Evolutionary conservation across 2,329 filamentous ascomycete genomes (phyloP).

Genomic region (Mollisiaceae sp.): DNA sequence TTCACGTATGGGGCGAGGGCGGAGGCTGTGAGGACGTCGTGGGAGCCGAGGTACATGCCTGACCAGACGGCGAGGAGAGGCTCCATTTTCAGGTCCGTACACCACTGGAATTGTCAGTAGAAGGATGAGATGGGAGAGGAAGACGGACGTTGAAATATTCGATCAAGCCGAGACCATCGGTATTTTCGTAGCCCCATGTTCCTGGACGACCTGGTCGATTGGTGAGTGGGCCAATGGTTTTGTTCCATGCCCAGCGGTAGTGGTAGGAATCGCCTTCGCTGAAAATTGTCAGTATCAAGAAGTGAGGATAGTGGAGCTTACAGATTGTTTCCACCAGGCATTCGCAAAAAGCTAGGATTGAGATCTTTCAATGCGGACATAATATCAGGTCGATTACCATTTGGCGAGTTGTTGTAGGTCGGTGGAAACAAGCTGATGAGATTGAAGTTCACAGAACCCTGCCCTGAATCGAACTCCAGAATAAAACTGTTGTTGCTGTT

Average conservation of each 20-base stretch:
- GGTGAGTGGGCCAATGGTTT: slow-evolving; percentile 47
- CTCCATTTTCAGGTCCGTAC: slow-evolving; percentile 52
- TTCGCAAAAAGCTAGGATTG: slow-evolving; percentile 63
- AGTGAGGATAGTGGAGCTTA: slow-evolving; percentile 31
- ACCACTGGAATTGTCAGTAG: slow-evolving; percentile 43
- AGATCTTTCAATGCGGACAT: slow-evolving; percentile 57
- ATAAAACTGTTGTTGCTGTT: slow-evolving; percentile 59
- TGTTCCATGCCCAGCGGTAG: slow-evolving; percentile 44
- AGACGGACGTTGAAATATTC: slow-evolving; percentile 50
- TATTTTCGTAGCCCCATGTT: slow-evolving; percentile 50
- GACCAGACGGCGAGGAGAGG: slow-evolving; percentile 54
- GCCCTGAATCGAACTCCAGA: slow-evolving; percentile 55
- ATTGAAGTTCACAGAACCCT: slow-evolving; percentile 57
- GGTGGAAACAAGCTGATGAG: slow-evolving; percentile 65
- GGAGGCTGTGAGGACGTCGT: slow-evolving; percentile 47
- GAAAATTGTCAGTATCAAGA: slow-evolving; percentile 38
- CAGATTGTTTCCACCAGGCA: slow-evolving; percentile 70
- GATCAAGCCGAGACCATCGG: slow-evolving; percentile 55
- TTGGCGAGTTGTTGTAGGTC: slow-evolving; percentile 60
- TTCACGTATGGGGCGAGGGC: slow-evolving; percentile 52
- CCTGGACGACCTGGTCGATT: slow-evolving; percentile 45
- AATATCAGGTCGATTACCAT: slow-evolving; percentile 62
- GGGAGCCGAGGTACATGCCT: slow-evolving; percentile 48
- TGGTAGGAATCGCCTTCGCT: slow-evolving; percentile 38
- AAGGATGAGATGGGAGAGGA: neutral